Evolutionary conservation across 495 filamentous ascomycete genomes (phyloP).

Genomic region (Penicillium soppii): DNA sequence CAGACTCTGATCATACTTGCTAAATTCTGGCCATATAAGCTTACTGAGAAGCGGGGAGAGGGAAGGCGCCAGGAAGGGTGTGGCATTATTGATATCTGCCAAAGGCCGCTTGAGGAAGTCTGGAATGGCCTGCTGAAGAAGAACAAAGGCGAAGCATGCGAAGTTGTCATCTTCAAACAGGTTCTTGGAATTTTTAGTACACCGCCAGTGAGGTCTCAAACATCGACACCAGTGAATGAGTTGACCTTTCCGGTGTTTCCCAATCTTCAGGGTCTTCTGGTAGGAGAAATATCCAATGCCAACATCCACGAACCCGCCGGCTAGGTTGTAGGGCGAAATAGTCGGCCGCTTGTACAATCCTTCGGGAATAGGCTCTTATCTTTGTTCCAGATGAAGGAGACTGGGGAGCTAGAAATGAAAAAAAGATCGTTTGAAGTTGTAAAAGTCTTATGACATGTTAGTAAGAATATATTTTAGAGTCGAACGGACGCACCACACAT

Average conservation of each 20-base stretch:
- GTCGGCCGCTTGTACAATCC: slow-evolving; percentile 52
- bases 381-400: slow-evolving; percentile 14
- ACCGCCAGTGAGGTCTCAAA: slow-evolving; percentile 44
- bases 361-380: slow-evolving; percentile 47
- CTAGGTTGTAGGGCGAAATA: slow-evolving; percentile 19
- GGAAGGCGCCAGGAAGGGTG: slow-evolving; percentile 2
- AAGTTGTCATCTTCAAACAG: slow-evolving; percentile 41
- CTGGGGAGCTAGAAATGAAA: slow-evolving; percentile 3
- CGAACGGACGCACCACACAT: slow-evolving; percentile 1
- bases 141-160: slow-evolving; percentile 35
- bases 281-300: slow-evolving; percentile 27
- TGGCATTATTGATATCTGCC: slow-evolving; percentile 6
- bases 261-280: slow-evolving; percentile 34
- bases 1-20: slow-evolving; percentile 9
- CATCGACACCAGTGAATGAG: slow-evolving; percentile 46
- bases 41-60: background rate
- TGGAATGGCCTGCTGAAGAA: slow-evolving; percentile 7
- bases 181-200: slow-evolving; percentile 30
- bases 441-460: slow-evolving; percentile 6
- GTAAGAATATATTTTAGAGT: background rate
- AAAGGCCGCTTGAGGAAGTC: slow-evolving; percentile 6
- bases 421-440: slow-evolving; percentile 10
- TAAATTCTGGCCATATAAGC: slow-evolving; percentile 5
- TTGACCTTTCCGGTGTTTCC: slow-evolving; percentile 54
- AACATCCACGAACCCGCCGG: slow-evolving; percentile 29